Conservation (phyloP, 768 basidiomycete genomes). For the Agrocybe chaxingu region DNA sequence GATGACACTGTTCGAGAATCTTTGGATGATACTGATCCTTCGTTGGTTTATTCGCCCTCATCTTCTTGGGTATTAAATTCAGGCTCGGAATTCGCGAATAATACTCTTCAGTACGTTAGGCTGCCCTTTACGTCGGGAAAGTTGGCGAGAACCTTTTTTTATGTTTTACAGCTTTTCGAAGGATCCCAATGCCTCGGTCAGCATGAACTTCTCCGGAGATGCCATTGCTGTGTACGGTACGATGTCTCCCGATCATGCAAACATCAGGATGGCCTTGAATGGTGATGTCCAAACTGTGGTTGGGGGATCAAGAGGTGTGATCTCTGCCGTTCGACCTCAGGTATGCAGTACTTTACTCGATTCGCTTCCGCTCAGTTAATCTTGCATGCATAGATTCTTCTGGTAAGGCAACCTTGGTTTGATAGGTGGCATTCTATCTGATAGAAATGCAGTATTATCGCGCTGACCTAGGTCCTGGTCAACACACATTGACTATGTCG, state of each 20-base stretch:
- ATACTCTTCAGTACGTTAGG: conserved; percentile 40
- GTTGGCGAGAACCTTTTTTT: background rate
- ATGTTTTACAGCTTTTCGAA: conserved; percentile 34
- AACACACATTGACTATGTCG: conserved; percentile 37
- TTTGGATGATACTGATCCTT: conserved; percentile 39
- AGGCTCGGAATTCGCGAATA: conserved; percentile 27
- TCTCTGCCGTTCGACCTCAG: conserved; percentile 18
- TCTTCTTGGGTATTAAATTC: conserved; percentile 32
- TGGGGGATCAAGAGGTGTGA: conserved; percentile 33
- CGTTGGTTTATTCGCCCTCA: conserved; percentile 36
- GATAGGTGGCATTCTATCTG: background rate
- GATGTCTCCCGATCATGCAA: conserved; percentile 47
- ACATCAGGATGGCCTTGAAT: conserved; percentile 45
- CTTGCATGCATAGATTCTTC: conserved; percentile 22
- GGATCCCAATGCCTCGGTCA: conserved; percentile 35
- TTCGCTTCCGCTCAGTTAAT: background rate
- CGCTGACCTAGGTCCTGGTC: conserved; percentile 32
- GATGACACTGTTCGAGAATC: conserved; percentile 23
- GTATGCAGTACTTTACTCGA: conserved; percentile 5
- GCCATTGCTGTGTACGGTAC: conserved; percentile 55
- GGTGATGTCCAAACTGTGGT: conserved; percentile 28
- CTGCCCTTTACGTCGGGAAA: background rate
- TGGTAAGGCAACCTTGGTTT: conserved; percentile 22
- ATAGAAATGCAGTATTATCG: conserved; percentile 35
- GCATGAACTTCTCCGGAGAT: conserved; percentile 44